A percentile compares a stretch with the other conserved stretches of the same genome.
Evolutionary conservation across 75 land plant species (phyloP).

Genomic region (Cryptomeria japonica): DNA sequence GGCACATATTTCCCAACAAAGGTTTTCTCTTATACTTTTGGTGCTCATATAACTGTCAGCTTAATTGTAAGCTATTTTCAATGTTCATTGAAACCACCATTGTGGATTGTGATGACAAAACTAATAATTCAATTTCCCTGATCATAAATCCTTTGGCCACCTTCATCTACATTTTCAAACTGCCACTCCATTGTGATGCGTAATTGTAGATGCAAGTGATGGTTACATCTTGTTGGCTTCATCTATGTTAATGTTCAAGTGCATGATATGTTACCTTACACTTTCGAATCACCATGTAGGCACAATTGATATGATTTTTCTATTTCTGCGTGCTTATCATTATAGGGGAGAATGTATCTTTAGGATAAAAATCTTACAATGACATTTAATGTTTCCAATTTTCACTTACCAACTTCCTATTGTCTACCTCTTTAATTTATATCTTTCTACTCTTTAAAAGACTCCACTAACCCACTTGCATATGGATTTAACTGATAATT

Average conservation of each 20-base stretch:
- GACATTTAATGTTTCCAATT: background rate
- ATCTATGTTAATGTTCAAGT: background rate
- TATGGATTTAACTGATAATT: background rate
- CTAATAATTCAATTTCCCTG: background rate
- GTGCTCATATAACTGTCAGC: background rate
- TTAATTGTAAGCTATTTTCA: background rate
- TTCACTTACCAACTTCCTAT: background rate
- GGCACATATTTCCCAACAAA: constrained; percentile 76
- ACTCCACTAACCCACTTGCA: background rate
- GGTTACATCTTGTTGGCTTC: background rate
- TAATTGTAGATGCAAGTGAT: background rate
- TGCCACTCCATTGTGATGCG: background rate
- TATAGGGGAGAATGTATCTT: background rate
- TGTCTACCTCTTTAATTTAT: background rate
- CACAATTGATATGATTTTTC: background rate
- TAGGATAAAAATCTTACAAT: background rate
- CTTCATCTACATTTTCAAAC: background rate
- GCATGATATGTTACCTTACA: background rate
- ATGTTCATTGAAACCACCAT: background rate
- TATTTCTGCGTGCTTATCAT: background rate
- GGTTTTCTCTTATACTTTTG: constrained; percentile 36
- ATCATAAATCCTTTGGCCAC: background rate
- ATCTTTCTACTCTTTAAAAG: background rate
- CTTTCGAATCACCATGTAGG: background rate
- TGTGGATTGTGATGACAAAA: background rate